Percentiles rank a stretch among this genome's conserved stretches.
Conservation (phyloP, 176 grass and related monocot species). For the Oryza longistaminata region DNA sequence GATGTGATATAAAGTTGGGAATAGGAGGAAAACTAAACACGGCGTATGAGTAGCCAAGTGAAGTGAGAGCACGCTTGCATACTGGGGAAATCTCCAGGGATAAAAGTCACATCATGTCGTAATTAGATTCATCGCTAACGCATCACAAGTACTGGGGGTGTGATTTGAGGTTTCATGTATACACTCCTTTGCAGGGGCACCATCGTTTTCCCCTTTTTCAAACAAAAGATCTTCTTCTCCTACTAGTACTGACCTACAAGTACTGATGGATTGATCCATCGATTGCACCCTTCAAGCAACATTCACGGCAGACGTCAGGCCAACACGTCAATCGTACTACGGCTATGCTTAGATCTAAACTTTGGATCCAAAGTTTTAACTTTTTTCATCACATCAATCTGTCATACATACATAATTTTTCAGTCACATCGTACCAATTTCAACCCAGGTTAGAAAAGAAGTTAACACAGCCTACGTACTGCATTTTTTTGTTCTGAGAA, state of each 20-base stretch:
- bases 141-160: constrained; percentile 18
- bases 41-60: too few species aligned
- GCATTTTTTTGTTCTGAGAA: not conserved
- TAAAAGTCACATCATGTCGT: constrained; percentile 43
- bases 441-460: too few species aligned
- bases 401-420: too few species aligned
- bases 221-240: constrained; percentile 41
- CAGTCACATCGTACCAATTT: too few species aligned
- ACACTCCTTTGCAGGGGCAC: constrained; percentile 31
- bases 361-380: too few species aligned
- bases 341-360: too few species aligned
- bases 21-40: too few species aligned
- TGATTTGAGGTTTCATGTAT: constrained; percentile 73
- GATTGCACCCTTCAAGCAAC: constrained; percentile 27
- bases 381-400: too few species aligned
- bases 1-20: too few species aligned
- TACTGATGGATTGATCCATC: not conserved
- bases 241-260: not conserved
- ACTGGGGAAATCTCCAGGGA: constrained; percentile 24
- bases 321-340: constrained; percentile 32
- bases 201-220: constrained; percentile 41
- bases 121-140: not conserved
- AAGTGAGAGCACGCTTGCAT: not conserved
- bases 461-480: too few species aligned
- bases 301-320: constrained; percentile 5